Percentiles rank a stretch among this genome's conserved stretches.
These are phyloP conservation scores for Davidsoniella australis DNA, from an alignment of 2,329 filamentous ascomycete genomes.

Conservation along the genomic window DNA sequence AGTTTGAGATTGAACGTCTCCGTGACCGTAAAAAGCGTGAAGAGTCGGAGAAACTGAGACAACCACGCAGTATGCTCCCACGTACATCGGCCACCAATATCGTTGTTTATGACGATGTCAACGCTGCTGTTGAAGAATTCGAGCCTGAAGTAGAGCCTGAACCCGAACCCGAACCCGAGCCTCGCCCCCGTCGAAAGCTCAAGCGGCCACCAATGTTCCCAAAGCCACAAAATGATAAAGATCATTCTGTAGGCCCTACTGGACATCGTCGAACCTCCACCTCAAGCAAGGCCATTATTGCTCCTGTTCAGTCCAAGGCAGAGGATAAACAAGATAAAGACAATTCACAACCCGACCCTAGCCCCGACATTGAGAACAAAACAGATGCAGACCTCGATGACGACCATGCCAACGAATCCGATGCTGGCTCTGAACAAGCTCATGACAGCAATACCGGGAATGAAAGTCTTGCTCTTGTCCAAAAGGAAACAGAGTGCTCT, in stretches of 20 bases:
- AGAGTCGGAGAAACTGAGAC: constrained; percentile 46
- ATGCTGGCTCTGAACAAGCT: constrained; percentile 18
- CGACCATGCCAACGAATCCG: constrained; percentile 15
- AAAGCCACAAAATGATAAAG: constrained; percentile 4
- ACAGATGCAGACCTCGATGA: constrained; percentile 17
- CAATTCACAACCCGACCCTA: neutral
- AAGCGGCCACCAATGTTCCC: constrained; percentile 11
- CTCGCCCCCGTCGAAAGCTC: constrained; percentile 2
- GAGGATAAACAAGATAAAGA: neutral
- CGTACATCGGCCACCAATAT: constrained; percentile 85
- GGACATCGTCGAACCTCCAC: neutral
- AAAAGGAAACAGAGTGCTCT: neutral
- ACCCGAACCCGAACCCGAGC: constrained; percentile 6
- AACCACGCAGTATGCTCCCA: constrained; percentile 64
- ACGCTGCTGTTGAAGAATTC: constrained; percentile 76
- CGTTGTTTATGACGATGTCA: constrained; percentile 85
- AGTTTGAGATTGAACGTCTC: constrained; percentile 88
- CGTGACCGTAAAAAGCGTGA: constrained; percentile 69
- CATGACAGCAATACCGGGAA: neutral
- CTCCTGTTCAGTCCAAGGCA: neutral
- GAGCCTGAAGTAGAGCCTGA: constrained; percentile 25
- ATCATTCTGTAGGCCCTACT: neutral
- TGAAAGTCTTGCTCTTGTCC: no score
- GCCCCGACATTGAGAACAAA: neutral
- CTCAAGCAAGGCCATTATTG: neutral